Conservation (phyloP, 495 filamentous ascomycete genomes). For the Daldinia childiae region DNA sequence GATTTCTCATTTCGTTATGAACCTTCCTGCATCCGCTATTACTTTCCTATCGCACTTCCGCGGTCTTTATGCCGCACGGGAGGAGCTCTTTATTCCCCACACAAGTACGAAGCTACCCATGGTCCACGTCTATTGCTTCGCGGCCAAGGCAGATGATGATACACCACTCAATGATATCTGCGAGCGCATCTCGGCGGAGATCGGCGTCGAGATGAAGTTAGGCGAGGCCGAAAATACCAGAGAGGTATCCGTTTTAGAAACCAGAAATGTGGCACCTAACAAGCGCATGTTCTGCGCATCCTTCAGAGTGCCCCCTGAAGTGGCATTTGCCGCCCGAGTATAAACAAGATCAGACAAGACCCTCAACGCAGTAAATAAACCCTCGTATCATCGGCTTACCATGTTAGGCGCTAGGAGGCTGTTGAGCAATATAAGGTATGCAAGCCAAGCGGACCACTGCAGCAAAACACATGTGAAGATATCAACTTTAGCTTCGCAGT, state of each 20-base stretch:
- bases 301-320: constrained; percentile 82
- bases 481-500: constrained; percentile 18
- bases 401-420: constrained; percentile 14
- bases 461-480: constrained; percentile 38
- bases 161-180: constrained; percentile 68
- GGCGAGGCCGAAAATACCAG: constrained; percentile 65
- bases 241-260: constrained; percentile 74
- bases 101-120: constrained; percentile 71
- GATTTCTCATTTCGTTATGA: constrained; percentile 95
- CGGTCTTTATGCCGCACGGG: constrained; percentile 77
- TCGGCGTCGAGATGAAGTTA: constrained; percentile 68
- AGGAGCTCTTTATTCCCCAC: constrained; percentile 70
- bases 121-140: constrained; percentile 93
- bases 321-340: constrained; percentile 71
- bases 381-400: constrained; percentile 24
- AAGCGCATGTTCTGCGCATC: constrained; percentile 98
- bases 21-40: constrained; percentile 88
- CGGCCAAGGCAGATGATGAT: constrained; percentile 76
- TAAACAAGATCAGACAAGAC: constrained; percentile 22
- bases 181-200: constrained; percentile 67
- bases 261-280: constrained; percentile 87
- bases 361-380: constrained; percentile 20
- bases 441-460: constrained; percentile 21
- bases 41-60: constrained; percentile 86
- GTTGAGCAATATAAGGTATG: constrained; percentile 23